Percentiles rank a stretch among this genome's conserved stretches.
Evolutionary conservation across 1,139 yeast species (phyloP).

Genomic region (Geotrichum carabidarum): DNA sequence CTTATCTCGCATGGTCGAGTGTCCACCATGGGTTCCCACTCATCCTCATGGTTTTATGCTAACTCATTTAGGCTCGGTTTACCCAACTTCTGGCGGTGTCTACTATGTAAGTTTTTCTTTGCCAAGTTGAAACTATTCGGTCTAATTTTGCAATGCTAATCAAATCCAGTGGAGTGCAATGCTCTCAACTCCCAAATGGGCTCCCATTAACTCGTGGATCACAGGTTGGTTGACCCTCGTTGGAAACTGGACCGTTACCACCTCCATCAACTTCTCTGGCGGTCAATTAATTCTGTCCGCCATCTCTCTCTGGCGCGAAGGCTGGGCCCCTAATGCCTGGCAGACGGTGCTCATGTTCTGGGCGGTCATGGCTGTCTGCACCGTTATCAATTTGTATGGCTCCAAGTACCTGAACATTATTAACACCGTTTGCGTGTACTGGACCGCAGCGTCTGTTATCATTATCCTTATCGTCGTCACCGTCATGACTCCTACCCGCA

Average conservation of each 20-base stretch:
- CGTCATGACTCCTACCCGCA: slow-evolving; percentile 22
- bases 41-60: slow-evolving; percentile 3
- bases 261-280: slow-evolving; percentile 20
- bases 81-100: slow-evolving; percentile 26
- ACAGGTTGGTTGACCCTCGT: slow-evolving; percentile 21
- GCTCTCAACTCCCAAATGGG: slow-evolving; percentile 20
- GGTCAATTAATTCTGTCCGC: slow-evolving; percentile 20
- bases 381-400: slow-evolving; percentile 22
- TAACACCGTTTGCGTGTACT: slow-evolving; percentile 25
- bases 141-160: slow-evolving; percentile 20
- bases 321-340: slow-evolving; percentile 19
- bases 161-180: slow-evolving; percentile 22
- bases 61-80: slow-evolving; percentile 23
- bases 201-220: slow-evolving; percentile 20
- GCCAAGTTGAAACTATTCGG: too few species aligned
- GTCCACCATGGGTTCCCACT: slow-evolving; percentile 19
- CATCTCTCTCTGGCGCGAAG: slow-evolving; percentile 18
- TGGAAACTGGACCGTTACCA: slow-evolving; percentile 22
- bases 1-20: slow-evolving; percentile 19
- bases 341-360: slow-evolving; percentile 23
- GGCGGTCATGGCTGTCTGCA: slow-evolving; percentile 23
- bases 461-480: slow-evolving; percentile 25
- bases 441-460: slow-evolving; percentile 23
- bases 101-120: slow-evolving; percentile 24
- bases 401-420: slow-evolving; percentile 21